Conservation (phyloP, 2,329 filamentous ascomycete genomes). For the Fusarium oligoseptatum region DNA sequence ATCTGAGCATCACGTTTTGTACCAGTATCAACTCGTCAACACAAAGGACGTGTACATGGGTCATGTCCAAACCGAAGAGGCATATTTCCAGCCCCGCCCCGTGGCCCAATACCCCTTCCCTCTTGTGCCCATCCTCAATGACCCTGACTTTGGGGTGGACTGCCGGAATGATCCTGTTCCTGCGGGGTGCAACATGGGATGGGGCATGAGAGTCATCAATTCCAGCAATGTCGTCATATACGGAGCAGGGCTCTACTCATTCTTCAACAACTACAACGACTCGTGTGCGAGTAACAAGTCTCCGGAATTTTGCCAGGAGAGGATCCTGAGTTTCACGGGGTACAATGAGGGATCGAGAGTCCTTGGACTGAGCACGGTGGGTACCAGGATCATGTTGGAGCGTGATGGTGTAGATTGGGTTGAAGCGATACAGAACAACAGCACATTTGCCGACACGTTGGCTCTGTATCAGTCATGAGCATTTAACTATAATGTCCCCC, state of each 20-base stretch:
- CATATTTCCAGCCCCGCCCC: constrained; percentile 79
- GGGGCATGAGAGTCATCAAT: constrained; percentile 73
- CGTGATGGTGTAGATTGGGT: constrained; percentile 40
- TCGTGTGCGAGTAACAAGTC: constrained; percentile 59
- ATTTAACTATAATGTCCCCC: constrained; percentile 18
- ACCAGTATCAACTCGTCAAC: constrained; percentile 75
- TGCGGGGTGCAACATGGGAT: constrained; percentile 67
- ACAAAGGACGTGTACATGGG: constrained; percentile 74
- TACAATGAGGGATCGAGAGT: constrained; percentile 36
- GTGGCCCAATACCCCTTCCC: constrained; percentile 70
- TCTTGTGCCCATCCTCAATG: constrained; percentile 51
- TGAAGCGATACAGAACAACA: constrained; percentile 44
- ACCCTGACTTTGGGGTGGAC: constrained; percentile 41
- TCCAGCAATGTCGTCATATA: constrained; percentile 69
- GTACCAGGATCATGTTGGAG: constrained; percentile 45
- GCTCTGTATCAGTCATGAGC: constrained; percentile 44
- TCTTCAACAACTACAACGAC: constrained; percentile 74
- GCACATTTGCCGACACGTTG: constrained; percentile 48
- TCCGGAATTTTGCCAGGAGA: constrained; percentile 60
- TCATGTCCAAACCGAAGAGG: constrained; percentile 77
- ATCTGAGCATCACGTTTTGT: constrained; percentile 75
- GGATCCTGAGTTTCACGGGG: constrained; percentile 53
- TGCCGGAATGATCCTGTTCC: constrained; percentile 59
- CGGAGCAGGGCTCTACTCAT: constrained; percentile 76
- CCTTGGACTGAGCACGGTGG: constrained; percentile 48